Base-by-base conservation (phyloP, 805 yeast genomes). In the Limtongozyma cylindracea region DNA sequence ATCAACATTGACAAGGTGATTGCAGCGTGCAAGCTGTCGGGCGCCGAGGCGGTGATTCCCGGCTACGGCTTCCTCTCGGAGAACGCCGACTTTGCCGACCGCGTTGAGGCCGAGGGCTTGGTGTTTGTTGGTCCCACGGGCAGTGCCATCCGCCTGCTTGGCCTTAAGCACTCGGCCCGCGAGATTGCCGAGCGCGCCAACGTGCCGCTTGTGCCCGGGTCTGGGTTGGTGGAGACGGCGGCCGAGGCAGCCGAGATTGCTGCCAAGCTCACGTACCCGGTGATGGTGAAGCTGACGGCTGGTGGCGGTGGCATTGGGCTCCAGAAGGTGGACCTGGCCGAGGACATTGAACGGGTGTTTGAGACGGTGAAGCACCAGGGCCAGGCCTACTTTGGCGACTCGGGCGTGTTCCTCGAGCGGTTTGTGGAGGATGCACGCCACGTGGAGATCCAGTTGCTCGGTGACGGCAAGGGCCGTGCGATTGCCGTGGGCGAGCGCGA, bases 221-320 rank as follows among this genome's bases (percentile, higher is more conserved):
- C 95, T 10, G 91, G 78, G 6, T 55, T 88, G 31, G 67, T 84
- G 17, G 49, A 60, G 2, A 49, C 62, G 29, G 56, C 82, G 8
- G 57, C 57, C 8, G 93, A 74, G 35, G 96, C 96, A 3, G 52
- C 55, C 25, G 56, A 49, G 27, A 61, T 70, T 29, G 96, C 94
- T 10, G 66, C 61, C 10, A 49, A 60, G 34, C 52, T 84, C 22
- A 73, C 61, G 25, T 88, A 77, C 35, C 96, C 96, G 14, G 64
- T 84, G 16, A 84, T 84, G 96, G 76, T 88, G 22, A 84, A 84
- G 47, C 73, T 92, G 13, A 88, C 98, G 28, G 96, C 96, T 13
- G 98, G 98, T 41, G 98, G 98, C 38, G 98, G 98, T 46, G 98
- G 98, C 48, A 84, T 84, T 38, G 98, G 98, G 31, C 53, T 84